Base-by-base conservation (phyloP, 179 eudicot genomes). In the Spergularia azorica region DNA sequence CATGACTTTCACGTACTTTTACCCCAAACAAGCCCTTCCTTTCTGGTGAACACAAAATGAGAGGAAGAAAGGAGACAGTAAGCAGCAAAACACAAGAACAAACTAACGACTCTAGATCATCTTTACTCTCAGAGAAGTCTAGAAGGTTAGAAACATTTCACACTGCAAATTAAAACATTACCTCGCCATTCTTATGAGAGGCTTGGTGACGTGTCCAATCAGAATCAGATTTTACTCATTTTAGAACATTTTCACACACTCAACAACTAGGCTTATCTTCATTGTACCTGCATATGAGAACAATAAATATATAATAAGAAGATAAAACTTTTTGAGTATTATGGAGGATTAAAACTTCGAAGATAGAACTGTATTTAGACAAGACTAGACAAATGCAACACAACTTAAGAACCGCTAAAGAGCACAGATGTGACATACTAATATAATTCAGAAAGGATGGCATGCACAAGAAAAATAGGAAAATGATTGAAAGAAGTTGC, bases 101-200 rank as follows among this genome's bases (percentile, higher is more conserved):
- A 12, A 52, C 32, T 3, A 36, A 36, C 39, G 39, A 55, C 16
- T 46, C 10, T 5, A 15, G 15, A 13, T 55, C 2, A 55, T 55
- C 15, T 55, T 55, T 12, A 70, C 50, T 52, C 12, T 32, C 48
- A 56, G 46, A 36, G 39, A 36, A 36, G 39, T 3, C 39, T 36
- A 21, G 3, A 36, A 36, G 43, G 13, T 6, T 4, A 32, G 8
- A 9, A 57, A n/a, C 64, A 39, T 16, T 36, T 71, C 18, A 4
- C 64, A 58, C 14, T 4, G 36, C 21, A 52, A 16, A 18, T 4
- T 2, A 73, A 74, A 76, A 74, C 41, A 61, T 78, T 81, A 95
- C 98, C 96, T 95, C 97, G 32, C 86, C 89, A 82, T 95, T 97
- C 81, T 90, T 91, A 67, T 91, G 90, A 83, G 98, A 92, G 77